phyloP scores from a whole-genome alignment of 441 rosid species.

The Erodium moschatum region DNA sequence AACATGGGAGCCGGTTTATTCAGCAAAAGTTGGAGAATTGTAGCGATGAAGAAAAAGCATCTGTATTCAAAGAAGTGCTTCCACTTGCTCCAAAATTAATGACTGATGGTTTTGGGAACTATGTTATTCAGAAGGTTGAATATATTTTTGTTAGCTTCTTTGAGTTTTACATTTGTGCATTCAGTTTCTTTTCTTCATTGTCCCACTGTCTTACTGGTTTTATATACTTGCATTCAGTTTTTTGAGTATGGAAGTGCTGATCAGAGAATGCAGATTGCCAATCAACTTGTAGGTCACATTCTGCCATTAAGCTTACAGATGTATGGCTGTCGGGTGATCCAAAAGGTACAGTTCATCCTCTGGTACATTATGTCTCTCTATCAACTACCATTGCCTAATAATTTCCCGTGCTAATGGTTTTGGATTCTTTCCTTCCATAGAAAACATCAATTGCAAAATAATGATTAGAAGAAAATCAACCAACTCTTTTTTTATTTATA shows the following conservation, averaged over 20 bases:
- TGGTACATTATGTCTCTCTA: slow-evolving; percentile 5
- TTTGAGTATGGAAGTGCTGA: slow-evolving; percentile 55
- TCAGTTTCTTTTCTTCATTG: slow-evolving; percentile 4
- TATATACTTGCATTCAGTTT: slow-evolving; percentile 34
- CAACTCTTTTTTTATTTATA: background rate
- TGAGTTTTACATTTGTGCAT: slow-evolving; percentile 1
- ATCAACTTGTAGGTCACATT: slow-evolving; percentile 57
- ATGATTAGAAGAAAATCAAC: background rate
- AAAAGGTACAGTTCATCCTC: slow-evolving; percentile 40
- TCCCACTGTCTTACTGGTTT: slow-evolving; percentile 7
- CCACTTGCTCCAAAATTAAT: slow-evolving; percentile 54
- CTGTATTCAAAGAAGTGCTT: slow-evolving; percentile 57
- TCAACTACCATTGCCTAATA: background rate
- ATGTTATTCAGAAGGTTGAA: slow-evolving; percentile 65
- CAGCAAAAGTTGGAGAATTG: slow-evolving; percentile 66
- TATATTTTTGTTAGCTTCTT: background rate
- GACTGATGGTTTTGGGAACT: slow-evolving; percentile 76
- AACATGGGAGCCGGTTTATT: slow-evolving; percentile 74
- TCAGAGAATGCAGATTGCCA: slow-evolving; percentile 60
- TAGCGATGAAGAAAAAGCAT: slow-evolving; percentile 45
- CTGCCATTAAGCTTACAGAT: slow-evolving; percentile 63
- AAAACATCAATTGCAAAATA: background rate
- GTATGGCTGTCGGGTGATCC: slow-evolving; percentile 84
- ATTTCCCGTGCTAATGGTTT: background rate
- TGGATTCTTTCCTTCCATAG: background rate